Evolutionary conservation across 768 basidiomycete species (phyloP), one percentile per base, ranked within the genome.

Genomic region (Flagelloscypha sp.): DNA sequence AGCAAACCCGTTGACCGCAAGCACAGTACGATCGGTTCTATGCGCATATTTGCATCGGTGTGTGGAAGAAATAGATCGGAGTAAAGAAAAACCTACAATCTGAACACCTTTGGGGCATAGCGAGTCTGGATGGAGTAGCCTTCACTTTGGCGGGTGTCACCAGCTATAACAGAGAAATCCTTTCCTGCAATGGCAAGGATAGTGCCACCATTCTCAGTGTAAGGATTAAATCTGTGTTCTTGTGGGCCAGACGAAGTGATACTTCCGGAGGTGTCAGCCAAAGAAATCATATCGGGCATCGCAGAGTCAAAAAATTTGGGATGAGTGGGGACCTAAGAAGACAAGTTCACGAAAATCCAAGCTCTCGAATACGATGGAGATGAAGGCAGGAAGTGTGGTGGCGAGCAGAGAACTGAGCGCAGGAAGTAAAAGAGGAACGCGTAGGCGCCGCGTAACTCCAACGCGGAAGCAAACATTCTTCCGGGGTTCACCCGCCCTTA

Each of bases 101-200:
- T 72, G 63, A 92, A 95, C 40, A 97, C 90, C 61, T 97, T 94
- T 27, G 90, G 82, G 6, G 90, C 90, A 58, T 95, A 97, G 57
- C 94, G 74, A 41, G 94, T 95, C 69, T 99, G 94, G 58, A 99
- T 99, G 55, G 68, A 85, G 62, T 87, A 98, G n/a, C 94, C 94
- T 56, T 93, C 86, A 46, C 82, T 89, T 65, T 98, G 95, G 38
- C 94, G 68, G 28, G 94, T 99, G 62, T 99, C 94, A 34, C 92
- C 88, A 5, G 95, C 93, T 50, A 97, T 85, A 55, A 98, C 90
- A 41, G 75, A 74, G 58, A 98, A 98, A 57, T 92, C 86, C 29
- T 77, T 74, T 35, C 94, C 95, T 4, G 93, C 89, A 54, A 98
- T 87, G 52, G 87, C 87, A 49, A 99, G 79, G 61, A 97, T 94